Evolutionary conservation across 1,284 basidiomycete species (phyloP).

Genomic region (Ustilago cynodontis): DNA sequence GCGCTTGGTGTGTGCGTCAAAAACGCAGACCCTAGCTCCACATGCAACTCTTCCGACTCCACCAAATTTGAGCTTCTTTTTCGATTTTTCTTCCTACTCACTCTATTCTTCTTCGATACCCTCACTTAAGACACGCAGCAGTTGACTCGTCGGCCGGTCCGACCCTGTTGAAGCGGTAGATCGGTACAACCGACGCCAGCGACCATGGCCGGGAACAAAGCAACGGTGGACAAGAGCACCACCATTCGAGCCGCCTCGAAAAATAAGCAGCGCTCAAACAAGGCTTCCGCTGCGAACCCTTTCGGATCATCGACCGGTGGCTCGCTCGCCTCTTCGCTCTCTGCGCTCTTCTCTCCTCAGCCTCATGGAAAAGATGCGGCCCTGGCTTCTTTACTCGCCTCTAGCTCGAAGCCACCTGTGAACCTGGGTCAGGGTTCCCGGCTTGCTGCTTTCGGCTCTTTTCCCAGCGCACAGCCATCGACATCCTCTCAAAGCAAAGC

Average conservation of each 20-base stretch:
- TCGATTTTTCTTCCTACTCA: slow-evolving; percentile 8
- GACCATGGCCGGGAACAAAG: slow-evolving; percentile 32
- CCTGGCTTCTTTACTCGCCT: slow-evolving; percentile 36
- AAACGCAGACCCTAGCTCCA: slow-evolving; percentile 24
- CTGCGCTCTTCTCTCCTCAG: slow-evolving; percentile 46
- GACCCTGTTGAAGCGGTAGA: neutral
- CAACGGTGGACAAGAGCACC: slow-evolving; percentile 34
- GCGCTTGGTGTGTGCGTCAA: slow-evolving; percentile 6
- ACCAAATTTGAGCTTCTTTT: slow-evolving; percentile 3
- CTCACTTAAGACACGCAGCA: neutral
- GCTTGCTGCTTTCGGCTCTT: slow-evolving; percentile 34
- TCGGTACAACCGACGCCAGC: neutral
- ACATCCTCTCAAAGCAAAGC: neutral
- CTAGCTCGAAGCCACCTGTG: slow-evolving; percentile 34
- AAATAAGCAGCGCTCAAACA: slow-evolving; percentile 38
- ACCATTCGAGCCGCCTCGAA: slow-evolving; percentile 46
- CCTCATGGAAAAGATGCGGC: slow-evolving; percentile 52
- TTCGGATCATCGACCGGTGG: slow-evolving; percentile 28
- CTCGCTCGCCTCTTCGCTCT: slow-evolving; percentile 47
- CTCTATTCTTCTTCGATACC: neutral
- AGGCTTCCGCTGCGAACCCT: slow-evolving; percentile 10
- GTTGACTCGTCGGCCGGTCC: neutral
- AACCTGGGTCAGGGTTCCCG: slow-evolving; percentile 25
- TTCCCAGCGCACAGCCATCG: slow-evolving; percentile 10
- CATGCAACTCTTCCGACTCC: slow-evolving; percentile 5